Conservation (phyloP, 148 eudicot genomes). For the Cornus controversa region DNA sequence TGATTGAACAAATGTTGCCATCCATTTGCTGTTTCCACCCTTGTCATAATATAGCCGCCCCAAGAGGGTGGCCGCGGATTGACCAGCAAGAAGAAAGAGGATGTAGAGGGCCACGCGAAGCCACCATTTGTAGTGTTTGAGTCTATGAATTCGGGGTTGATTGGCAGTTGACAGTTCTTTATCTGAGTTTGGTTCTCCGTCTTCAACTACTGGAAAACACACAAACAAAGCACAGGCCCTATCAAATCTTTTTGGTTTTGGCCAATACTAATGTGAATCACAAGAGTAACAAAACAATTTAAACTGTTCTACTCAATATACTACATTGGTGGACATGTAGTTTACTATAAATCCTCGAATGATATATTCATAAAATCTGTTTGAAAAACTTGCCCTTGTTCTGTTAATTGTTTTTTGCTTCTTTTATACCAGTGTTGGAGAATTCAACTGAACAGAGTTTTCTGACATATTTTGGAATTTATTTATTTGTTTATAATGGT, state of each 20-base stretch:
- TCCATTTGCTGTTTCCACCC: slow-evolving; percentile 62
- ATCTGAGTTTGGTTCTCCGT: neutral
- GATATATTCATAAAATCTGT: neutral
- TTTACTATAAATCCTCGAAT: neutral
- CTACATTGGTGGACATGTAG: neutral
- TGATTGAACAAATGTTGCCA: slow-evolving; percentile 50
- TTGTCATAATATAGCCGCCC: slow-evolving; percentile 44
- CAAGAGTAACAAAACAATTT: neutral
- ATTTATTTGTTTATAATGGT: neutral
- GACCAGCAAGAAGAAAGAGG: slow-evolving; percentile 32
- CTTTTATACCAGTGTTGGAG: too few relatives aligned
- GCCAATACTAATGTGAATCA: neutral
- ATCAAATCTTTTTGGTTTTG: too few relatives aligned
- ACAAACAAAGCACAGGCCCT: too few relatives aligned
- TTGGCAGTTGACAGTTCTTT: neutral
- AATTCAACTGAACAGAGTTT: too few relatives aligned
- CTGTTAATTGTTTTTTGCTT: neutral
- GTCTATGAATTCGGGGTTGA: neutral
- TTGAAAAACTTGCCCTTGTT: neutral
- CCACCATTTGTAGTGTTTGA: slow-evolving; percentile 38
- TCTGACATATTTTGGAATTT: neutral
- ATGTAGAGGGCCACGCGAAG: slow-evolving; percentile 25
- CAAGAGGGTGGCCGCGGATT: slow-evolving; percentile 34
- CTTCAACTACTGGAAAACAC: neutral
- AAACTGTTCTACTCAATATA: neutral